These are phyloP conservation scores for Tephrocybe sp. DNA, from an alignment of 768 basidiomycete genomes.

Conservation along the genomic window DNA sequence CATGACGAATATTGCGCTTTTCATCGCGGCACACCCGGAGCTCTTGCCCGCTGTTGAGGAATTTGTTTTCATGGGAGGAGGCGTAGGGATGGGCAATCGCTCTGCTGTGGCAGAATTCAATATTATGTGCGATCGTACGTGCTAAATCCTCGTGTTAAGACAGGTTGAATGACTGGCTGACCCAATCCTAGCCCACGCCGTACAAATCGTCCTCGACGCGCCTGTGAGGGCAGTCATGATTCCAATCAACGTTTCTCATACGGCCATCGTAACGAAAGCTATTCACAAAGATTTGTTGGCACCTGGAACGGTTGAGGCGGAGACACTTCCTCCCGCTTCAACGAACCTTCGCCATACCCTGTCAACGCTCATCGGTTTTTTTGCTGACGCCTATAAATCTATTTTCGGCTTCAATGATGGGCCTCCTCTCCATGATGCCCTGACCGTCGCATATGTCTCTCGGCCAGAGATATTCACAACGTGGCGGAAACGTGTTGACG, in stretches of 20 bases:
- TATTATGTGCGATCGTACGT: constrained; percentile 78
- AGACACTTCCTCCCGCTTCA: constrained; percentile 30
- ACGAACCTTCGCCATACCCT: constrained; percentile 67
- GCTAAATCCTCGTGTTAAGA: neutral
- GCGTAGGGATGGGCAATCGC: constrained; percentile 79
- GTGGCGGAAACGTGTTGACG: constrained; percentile 74
- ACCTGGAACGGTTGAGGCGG: constrained; percentile 22
- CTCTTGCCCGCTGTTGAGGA: constrained; percentile 59
- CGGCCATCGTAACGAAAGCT: constrained; percentile 65
- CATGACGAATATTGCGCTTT: constrained; percentile 80
- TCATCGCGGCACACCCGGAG: constrained; percentile 55
- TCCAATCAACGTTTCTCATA: constrained; percentile 87
- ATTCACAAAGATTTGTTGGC: constrained; percentile 55
- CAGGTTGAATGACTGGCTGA: neutral
- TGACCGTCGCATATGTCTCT: constrained; percentile 77
- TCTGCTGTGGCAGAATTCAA: constrained; percentile 84
- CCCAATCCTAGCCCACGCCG: constrained; percentile 62
- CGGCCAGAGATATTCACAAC: constrained; percentile 64
- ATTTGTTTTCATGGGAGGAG: constrained; percentile 92
- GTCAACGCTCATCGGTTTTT: constrained; percentile 73
- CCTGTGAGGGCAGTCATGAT: constrained; percentile 75
- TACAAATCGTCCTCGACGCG: constrained; percentile 75
- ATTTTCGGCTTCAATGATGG: constrained; percentile 84
- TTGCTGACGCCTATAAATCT: constrained; percentile 68
- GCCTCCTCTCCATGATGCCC: constrained; percentile 85